Base-by-base conservation (phyloP, 2,329 filamentous ascomycete species). In the Ceratocystis albifundus region DNA sequence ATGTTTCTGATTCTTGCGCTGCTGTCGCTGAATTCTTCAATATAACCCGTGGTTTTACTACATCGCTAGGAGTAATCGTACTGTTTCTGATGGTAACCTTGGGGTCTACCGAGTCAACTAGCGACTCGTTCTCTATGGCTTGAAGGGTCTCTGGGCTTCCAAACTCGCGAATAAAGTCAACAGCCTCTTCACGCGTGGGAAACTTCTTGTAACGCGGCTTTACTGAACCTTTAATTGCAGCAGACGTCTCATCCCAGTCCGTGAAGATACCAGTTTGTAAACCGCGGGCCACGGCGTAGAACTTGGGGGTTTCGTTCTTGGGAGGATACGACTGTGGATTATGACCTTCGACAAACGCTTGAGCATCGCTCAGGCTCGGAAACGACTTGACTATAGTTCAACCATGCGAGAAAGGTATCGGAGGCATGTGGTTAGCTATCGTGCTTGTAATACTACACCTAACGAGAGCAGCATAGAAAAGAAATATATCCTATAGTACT, bases 301-400 rank as follows among this genome's bases (percentile, higher is more conserved):
- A 87, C 62, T 77, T 78, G 46, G 59, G 59, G 6, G 62, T 77
- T 72, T 59, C 79, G 76, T 68, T 78, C 74, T 61, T 76, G 71
- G 50, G 77, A 74, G 22, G 44, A 63, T 25, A 76, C 71, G 22
- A 76, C 71, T 17, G 75, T 72, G 64, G 73, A 6, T 74, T 74
- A 66, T 81, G 80, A 61, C 89, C 88, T 0, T 81, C 84, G 30
- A 90, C 80, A 73, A 89, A 96, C 1, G 84, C 84, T 71, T 88
- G 82, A n/a, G 93, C 93, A 68, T 96, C 90, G 69, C 86, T 82
- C 67, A 81, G 78, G 0, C 82, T 84, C 8, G 80, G 77, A 73
- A 96, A 96, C 1, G 88, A 90, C 77, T 94, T 93, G 79, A 88
- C 90, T 94, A 68, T 30, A 50, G 22, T 65, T 20, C 32, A 57